Base-by-base conservation (phyloP, 768 basidiomycete genomes). In the Boletus rex-veris region DNA sequence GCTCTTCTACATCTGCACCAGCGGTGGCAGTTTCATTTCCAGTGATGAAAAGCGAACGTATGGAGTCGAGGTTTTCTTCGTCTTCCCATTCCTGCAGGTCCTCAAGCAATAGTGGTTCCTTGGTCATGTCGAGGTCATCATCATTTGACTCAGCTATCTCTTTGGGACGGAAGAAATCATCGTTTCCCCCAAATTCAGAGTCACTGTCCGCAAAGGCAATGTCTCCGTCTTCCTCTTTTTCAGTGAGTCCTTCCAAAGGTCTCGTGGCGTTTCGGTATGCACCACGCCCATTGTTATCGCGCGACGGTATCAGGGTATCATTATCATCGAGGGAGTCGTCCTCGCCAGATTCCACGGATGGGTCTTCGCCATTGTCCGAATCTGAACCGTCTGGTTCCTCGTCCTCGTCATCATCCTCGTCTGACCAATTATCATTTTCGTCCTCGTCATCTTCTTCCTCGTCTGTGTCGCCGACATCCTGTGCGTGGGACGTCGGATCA, bases 41-140 rank as follows among this genome's bases (percentile, higher is more conserved):
- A 0, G 94, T 96, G 67, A 99, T 96, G 73, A 99, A 99, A 47
- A 96, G 75, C 50, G 83, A 76, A 7, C 90, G 83, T 64, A 99
- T 85, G 2, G 90, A 88, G 48, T 97, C 90, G 21, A 98, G 78
- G 68, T 90, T 78, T 21, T 81, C 85, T 57, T 95, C 90, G 56
- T 90, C 84, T 53, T 88, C 85, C 95, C 94, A 98, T 61, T 82
- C 81, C 55, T 76, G 80, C 53, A 90, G 69, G 42, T 74, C 74
- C 24, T 83, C 80, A 1, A 61, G 60, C 40, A 77, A 68, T n/a
- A 84, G 47, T 0, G 61, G 62, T 48, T 81, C 84, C 68, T 94
- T 95, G 8, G 85, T 79, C 66, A 78, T 81, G 68, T 96, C 94
- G 35, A 85, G 58, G 14, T 74, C 75, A 47, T 85, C 82, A 3